phyloP scores from a whole-genome alignment of 208 protist genomes.

The Wallacemonas rigidus region DNA sequence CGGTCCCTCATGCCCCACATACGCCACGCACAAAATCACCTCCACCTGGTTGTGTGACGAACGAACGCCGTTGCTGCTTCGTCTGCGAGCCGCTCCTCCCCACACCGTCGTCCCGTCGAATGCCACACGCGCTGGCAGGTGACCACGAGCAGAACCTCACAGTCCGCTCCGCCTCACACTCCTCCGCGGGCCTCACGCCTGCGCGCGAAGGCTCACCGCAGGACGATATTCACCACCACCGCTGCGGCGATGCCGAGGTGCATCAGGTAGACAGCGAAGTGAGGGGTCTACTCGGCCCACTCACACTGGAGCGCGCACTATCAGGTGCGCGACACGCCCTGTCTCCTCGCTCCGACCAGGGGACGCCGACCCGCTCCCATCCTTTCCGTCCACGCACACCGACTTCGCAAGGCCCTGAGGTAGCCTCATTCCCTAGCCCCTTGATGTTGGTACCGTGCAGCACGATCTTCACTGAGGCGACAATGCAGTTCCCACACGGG shows the following conservation, averaged over 20 bases:
- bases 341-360: not conserved
- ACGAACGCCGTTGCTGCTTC: slow-evolving; percentile 2
- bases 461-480: not conserved
- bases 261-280: no score
- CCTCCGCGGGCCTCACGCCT: not conserved
- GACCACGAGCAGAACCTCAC: not conserved
- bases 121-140: no score
- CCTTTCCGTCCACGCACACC: not conserved
- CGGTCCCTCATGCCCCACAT: no score
- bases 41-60: not conserved
- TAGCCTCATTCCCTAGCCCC: not conserved
- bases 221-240: not conserved
- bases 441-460: slow-evolving; percentile 4
- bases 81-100: slow-evolving; percentile 3
- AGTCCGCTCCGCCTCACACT: not conserved
- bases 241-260: not conserved
- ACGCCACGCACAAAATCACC: no score
- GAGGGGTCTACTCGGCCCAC: not conserved
- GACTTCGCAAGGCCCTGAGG: not conserved
- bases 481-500: no score
- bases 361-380: not conserved
- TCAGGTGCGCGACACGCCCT: not conserved
- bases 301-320: not conserved
- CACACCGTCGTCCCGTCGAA: not conserved
- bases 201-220: not conserved